Percentiles rank a stretch among this genome's conserved stretches.
phyloP scores from a whole-genome alignment of 1,284 basidiomycete genomes.

The Melampsora americana region DNA sequence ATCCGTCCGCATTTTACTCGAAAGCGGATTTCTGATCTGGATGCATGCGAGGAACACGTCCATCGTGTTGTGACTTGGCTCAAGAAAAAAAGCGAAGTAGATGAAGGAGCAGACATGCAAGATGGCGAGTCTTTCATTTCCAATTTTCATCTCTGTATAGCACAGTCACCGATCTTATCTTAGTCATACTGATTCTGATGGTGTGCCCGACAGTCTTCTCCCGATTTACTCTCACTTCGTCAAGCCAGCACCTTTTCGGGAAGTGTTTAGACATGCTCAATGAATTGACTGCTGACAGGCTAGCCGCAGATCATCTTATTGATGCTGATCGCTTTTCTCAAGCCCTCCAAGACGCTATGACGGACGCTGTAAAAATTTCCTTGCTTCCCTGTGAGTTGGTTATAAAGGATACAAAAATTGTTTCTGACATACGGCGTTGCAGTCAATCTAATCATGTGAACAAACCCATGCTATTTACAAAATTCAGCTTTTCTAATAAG shows the following conservation, averaged over 20 bases:
- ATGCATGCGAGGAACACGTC: constrained; percentile 64
- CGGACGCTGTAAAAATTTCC: neutral
- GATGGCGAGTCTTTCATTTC: constrained; percentile 14
- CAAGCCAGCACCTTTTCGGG: constrained; percentile 62
- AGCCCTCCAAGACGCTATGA: constrained; percentile 19
- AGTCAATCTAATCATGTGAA: too few relatives aligned
- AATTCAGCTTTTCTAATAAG: too few relatives aligned
- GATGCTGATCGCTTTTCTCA: constrained; percentile 22
- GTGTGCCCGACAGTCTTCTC: constrained; percentile 60
- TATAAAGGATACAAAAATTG: too few relatives aligned
- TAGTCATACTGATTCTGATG: neutral
- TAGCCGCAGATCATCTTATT: neutral
- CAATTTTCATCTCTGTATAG: neutral
- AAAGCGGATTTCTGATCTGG: constrained; percentile 67
- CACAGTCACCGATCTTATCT: neutral
- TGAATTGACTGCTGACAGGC: constrained; percentile 25
- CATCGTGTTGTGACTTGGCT: constrained; percentile 60
- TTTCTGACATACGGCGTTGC: too few relatives aligned
- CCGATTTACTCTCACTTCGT: constrained; percentile 67
- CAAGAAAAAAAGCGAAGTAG: constrained; percentile 8
- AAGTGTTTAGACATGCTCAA: constrained; percentile 35
- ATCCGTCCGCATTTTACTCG: constrained; percentile 70
- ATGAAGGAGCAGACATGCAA: constrained; percentile 37
- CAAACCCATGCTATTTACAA: too few relatives aligned
- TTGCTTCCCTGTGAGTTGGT: too few relatives aligned